Percentiles rank a stretch among this genome's conserved stretches.
Evolutionary conservation across 1,139 yeast species (phyloP).

Genomic region (Wickerhamomyces sp.): DNA sequence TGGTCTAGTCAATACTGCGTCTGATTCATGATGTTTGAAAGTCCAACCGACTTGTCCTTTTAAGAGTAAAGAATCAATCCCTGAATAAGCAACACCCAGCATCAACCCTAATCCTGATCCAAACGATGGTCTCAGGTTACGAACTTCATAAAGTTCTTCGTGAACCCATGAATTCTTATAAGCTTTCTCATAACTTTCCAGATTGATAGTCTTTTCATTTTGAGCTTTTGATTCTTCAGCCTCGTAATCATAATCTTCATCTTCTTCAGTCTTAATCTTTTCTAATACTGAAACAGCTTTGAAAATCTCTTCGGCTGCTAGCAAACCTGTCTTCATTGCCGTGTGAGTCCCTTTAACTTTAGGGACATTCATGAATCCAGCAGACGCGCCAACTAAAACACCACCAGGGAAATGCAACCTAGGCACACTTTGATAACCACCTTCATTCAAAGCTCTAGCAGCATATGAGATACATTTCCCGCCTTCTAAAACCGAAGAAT

Average conservation of each 20-base stretch:
- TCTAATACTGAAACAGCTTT: slow-evolving; percentile 46
- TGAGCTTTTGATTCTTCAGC: slow-evolving; percentile 26
- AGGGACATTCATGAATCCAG: slow-evolving; percentile 96
- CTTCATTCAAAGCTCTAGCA: slow-evolving; percentile 94
- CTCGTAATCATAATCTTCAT: slow-evolving; percentile 32
- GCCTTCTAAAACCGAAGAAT: slow-evolving; percentile 68
- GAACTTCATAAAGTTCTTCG: slow-evolving; percentile 72
- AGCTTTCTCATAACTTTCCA: slow-evolving; percentile 55
- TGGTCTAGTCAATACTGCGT: slow-evolving; percentile 61
- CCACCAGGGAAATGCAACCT: slow-evolving; percentile 93
- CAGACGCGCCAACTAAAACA: slow-evolving; percentile 86
- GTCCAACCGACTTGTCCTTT: slow-evolving; percentile 88
- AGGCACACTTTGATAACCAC: slow-evolving; percentile 91
- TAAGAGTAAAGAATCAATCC: slow-evolving; percentile 73
- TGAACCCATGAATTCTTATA: slow-evolving; percentile 79
- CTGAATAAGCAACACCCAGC: slow-evolving; percentile 83
- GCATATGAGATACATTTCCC: slow-evolving; percentile 93
- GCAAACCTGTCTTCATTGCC: slow-evolving; percentile 90
- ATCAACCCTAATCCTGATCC: slow-evolving; percentile 59
- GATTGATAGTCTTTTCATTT: slow-evolving; percentile 38
- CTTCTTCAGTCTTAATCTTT: slow-evolving; percentile 35
- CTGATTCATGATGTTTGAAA: slow-evolving; percentile 63
- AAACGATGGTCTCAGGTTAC: slow-evolving; percentile 92
- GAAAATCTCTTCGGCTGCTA: slow-evolving; percentile 85
- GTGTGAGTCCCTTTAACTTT: slow-evolving; percentile 98